Evolutionary conservation across 1,139 yeast genomes (phyloP).

Genomic region (Saccharomycopsis hybrid): DNA sequence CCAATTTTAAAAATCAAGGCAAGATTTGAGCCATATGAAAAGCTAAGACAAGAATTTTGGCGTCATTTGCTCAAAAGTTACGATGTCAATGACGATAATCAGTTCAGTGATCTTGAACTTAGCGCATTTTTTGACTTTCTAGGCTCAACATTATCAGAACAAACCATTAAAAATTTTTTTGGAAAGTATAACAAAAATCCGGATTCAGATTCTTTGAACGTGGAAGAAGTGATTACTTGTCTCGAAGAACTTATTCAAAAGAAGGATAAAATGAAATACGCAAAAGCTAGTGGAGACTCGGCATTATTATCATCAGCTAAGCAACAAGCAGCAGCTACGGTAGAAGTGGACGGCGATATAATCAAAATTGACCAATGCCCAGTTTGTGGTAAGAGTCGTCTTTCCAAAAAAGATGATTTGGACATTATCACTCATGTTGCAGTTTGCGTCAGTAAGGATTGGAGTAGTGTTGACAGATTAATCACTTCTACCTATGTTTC

Average conservation of each 20-base stretch:
- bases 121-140: slow-evolving; percentile 53
- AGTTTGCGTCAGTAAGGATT: slow-evolving; percentile 73
- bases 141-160: slow-evolving; percentile 51
- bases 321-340: too few relatives aligned
- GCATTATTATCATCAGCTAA: slow-evolving; percentile 5
- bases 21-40: slow-evolving; percentile 61
- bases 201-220: slow-evolving; percentile 48
- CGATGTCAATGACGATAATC: slow-evolving; percentile 37
- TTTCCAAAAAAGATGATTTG: slow-evolving; percentile 47
- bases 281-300: slow-evolving; percentile 4
- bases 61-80: slow-evolving; percentile 51
- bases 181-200: slow-evolving; percentile 36
- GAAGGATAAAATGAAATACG: too few relatives aligned
- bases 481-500: slow-evolving; percentile 70
- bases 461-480: slow-evolving; percentile 63
- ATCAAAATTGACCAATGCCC: slow-evolving; percentile 70
- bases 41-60: slow-evolving; percentile 68
- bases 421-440: slow-evolving; percentile 85
- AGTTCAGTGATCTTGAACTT: slow-evolving; percentile 50
- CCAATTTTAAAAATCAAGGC: slow-evolving; percentile 59
- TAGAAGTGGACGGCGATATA: slow-evolving; percentile 25
- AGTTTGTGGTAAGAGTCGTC: slow-evolving; percentile 58
- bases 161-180: slow-evolving; percentile 41
- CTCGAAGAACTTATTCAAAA: slow-evolving; percentile 33
- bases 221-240: slow-evolving; percentile 53